Conservation (phyloP, 257 asterid species). For the Gynochthodes officinalis region DNA sequence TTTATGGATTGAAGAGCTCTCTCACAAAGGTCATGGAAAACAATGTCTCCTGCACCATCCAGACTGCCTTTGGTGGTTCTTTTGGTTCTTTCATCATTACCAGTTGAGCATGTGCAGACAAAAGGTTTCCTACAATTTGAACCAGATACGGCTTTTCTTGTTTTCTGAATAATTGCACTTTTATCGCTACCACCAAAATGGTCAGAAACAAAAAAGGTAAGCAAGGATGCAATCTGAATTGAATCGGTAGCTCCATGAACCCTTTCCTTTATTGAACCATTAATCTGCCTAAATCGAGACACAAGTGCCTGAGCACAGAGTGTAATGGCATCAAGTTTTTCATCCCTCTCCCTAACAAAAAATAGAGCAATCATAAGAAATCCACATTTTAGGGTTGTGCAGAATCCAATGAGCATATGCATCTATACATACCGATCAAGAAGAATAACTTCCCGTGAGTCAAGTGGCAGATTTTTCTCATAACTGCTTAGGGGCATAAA, state of each 20-base stretch:
- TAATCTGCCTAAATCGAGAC: constrained; percentile 56
- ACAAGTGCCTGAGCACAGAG: constrained; percentile 67
- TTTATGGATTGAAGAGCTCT: constrained; percentile 60
- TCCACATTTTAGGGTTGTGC: background rate
- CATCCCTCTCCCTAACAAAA: constrained; percentile 72
- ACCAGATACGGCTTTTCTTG: constrained; percentile 80
- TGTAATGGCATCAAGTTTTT: constrained; percentile 66
- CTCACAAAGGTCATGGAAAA: constrained; percentile 69
- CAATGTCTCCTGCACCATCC: constrained; percentile 41
- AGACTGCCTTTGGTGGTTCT: constrained; percentile 32
- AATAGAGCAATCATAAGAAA: constrained; percentile 10
- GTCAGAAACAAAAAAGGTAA: constrained; percentile 89
- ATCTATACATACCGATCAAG: constrained; percentile 60
- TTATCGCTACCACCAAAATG: constrained; percentile 97
- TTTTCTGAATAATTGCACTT: constrained; percentile 49
- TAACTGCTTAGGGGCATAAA: constrained; percentile 62
- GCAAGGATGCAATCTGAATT: constrained; percentile 76
- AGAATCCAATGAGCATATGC: background rate
- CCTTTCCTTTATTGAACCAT: constrained; percentile 30
- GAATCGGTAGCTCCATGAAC: constrained; percentile 38
- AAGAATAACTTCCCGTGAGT: constrained; percentile 80
- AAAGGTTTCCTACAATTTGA: constrained; percentile 67
- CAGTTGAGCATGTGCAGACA: constrained; percentile 82
- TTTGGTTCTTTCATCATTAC: constrained; percentile 31
- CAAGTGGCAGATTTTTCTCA: constrained; percentile 46